These are phyloP conservation scores for Pichia sp. DNA, from an alignment of 1,139 yeast species.

Conservation along the genomic window DNA sequence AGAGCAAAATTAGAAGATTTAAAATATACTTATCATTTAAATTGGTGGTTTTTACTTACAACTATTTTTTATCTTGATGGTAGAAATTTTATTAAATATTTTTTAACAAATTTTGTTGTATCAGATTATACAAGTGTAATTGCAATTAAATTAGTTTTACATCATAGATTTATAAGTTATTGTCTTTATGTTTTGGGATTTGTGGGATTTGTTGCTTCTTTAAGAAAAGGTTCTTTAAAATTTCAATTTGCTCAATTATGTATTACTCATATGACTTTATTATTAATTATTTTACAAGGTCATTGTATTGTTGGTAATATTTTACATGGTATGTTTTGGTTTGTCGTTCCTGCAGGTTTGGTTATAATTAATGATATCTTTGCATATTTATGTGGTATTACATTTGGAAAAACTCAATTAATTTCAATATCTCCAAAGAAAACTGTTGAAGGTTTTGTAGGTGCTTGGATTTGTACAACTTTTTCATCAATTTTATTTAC, in stretches of 20 bases:
- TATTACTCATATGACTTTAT: constrained; percentile 87
- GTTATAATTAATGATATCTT: constrained; percentile 93
- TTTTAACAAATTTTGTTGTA: constrained; percentile 38
- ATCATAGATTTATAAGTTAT: constrained; percentile 82
- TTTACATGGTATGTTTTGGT: constrained; percentile 90
- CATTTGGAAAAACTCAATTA: constrained; percentile 89
- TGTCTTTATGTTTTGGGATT: constrained; percentile 83
- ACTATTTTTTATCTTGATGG: constrained; percentile 89
- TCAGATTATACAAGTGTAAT: constrained; percentile 38
- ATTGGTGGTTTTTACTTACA: constrained; percentile 82
- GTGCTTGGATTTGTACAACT: constrained; percentile 95
- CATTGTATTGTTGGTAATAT: constrained; percentile 89
- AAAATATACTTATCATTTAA: constrained; percentile 77
- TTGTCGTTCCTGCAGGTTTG: constrained; percentile 81
- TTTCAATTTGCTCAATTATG: constrained; percentile 94
- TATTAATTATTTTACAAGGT: constrained; percentile 89
- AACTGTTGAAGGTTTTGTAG: constrained; percentile 95
- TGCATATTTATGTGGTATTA: constrained; percentile 95
- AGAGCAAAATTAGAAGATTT: constrained; percentile 75
- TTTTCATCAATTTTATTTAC: constrained; percentile 65
- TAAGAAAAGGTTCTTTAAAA: constrained; percentile 81
- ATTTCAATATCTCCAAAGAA: constrained; percentile 94
- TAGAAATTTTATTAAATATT: constrained; percentile 66
- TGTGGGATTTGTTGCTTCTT: constrained; percentile 80
- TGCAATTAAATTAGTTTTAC: constrained; percentile 36